Evolutionary conservation across 768 basidiomycete species (phyloP).

Genomic region (Panaeolus papilionaceus): DNA sequence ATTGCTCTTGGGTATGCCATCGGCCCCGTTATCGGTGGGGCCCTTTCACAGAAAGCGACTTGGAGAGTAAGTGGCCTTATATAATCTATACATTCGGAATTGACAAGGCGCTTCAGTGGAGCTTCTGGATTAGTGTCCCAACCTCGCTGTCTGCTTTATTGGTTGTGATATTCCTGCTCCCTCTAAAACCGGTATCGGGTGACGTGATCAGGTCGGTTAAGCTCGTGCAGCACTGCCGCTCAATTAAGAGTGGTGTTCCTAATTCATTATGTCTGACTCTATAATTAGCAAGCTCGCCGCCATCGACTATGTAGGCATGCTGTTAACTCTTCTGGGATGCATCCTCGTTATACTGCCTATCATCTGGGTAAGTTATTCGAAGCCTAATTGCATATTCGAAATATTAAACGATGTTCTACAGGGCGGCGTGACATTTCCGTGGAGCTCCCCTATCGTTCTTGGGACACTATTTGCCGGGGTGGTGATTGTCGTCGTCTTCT

Average conservation of each 20-base stretch:
- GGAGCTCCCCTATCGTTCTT: conserved; percentile 71
- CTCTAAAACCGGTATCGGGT: conserved; percentile 72
- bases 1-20: conserved; percentile 32
- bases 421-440: conserved; percentile 78
- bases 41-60: conserved; percentile 61
- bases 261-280: background rate
- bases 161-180: conserved; percentile 67
- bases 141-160: conserved; percentile 57
- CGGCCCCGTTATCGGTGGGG: conserved; percentile 64
- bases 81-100: background rate
- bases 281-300: conserved; percentile 62
- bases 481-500: conserved; percentile 60
- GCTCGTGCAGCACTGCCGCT: background rate
- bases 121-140: conserved; percentile 77
- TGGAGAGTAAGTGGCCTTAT: conserved; percentile 59
- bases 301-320: conserved; percentile 67
- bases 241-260: background rate
- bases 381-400: background rate
- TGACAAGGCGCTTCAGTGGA: conserved; percentile 54
- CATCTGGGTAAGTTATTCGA: conserved; percentile 60
- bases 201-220: conserved; percentile 51
- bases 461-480: conserved; percentile 63
- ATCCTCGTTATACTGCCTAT: conserved; percentile 71
- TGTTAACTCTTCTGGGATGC: conserved; percentile 64
- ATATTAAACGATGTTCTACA: conserved; percentile 27